These are phyloP conservation scores for Candida taoyuanica DNA, from an alignment of 805 yeast species.

Conservation along the genomic window DNA sequence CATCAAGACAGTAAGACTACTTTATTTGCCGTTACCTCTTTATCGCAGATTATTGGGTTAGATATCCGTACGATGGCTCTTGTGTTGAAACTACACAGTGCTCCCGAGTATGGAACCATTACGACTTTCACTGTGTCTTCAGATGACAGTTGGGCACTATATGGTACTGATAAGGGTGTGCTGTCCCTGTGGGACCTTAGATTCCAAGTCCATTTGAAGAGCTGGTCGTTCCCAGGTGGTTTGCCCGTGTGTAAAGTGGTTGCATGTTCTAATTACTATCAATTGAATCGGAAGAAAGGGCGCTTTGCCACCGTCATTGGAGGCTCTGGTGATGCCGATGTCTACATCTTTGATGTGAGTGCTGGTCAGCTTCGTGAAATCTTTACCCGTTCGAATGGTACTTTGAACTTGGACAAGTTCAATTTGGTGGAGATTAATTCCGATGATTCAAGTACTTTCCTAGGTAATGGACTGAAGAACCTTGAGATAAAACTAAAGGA, in stretches of 20 bases:
- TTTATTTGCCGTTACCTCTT: constrained; percentile 49
- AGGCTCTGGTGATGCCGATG: constrained; percentile 55
- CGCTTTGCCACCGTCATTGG: constrained; percentile 57
- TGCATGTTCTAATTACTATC: constrained; percentile 38
- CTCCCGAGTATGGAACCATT: constrained; percentile 61
- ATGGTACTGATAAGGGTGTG: constrained; percentile 74
- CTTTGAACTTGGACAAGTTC: constrained; percentile 19
- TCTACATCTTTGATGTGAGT: constrained; percentile 74
- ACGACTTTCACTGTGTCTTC: constrained; percentile 55
- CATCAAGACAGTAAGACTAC: constrained; percentile 34
- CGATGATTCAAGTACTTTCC: background rate
- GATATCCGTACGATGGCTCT: constrained; percentile 56
- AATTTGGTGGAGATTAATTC: constrained; percentile 16
- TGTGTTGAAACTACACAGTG: constrained; percentile 42
- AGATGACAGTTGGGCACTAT: constrained; percentile 54
- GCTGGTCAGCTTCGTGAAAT: constrained; percentile 51
- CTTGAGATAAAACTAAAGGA: constrained; percentile 4
- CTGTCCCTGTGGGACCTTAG: constrained; percentile 80
- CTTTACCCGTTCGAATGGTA: constrained; percentile 20
- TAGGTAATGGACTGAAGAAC: constrained; percentile 2
- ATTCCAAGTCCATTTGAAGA: constrained; percentile 53
- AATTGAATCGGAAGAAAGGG: constrained; percentile 31
- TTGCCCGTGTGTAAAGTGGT: constrained; percentile 46
- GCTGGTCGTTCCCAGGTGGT: constrained; percentile 54
- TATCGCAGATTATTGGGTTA: constrained; percentile 44